Percentiles rank a stretch among this genome's conserved stretches.
Evolutionary conservation across 2,329 filamentous ascomycete genomes (phyloP).

Genomic region (Chaetothyriales sp.): DNA sequence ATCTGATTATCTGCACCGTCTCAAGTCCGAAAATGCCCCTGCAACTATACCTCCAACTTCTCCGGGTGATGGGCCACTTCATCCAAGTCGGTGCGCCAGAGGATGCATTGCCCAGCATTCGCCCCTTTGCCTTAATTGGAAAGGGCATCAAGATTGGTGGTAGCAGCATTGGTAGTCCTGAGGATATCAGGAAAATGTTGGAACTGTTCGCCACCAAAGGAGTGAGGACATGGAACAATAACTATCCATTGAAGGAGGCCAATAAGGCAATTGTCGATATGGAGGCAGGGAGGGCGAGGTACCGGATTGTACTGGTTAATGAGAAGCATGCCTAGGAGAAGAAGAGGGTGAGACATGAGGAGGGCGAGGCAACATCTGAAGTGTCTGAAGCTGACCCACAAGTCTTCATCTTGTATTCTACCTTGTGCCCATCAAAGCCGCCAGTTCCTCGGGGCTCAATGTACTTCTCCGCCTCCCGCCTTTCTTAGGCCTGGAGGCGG

Average conservation of each 20-base stretch:
- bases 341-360: neutral
- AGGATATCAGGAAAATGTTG: conserved; percentile 32
- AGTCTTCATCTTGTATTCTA: conserved; percentile 1
- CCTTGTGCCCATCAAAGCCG: conserved; percentile 14
- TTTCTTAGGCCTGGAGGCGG: conserved; percentile 2
- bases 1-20: conserved; percentile 43
- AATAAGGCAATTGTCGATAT: conserved; percentile 30
- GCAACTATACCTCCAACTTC: conserved; percentile 30
- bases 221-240: conserved; percentile 30
- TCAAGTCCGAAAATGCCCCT: conserved; percentile 31
- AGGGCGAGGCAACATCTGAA: too few species aligned
- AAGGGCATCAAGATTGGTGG: conserved; percentile 41
- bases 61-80: conserved; percentile 45
- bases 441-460: conserved; percentile 30
- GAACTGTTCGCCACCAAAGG: conserved; percentile 27
- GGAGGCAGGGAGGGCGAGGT: conserved; percentile 30
- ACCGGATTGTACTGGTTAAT: conserved; percentile 32
- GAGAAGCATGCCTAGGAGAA: conserved; percentile 8
- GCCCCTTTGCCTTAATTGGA: conserved; percentile 42
- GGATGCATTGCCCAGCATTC: conserved; percentile 37
- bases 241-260: conserved; percentile 27
- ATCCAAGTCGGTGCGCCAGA: conserved; percentile 56
- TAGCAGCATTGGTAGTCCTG: conserved; percentile 28
- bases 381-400: too few species aligned
- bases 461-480: conserved; percentile 26